Evolutionary conservation across 768 basidiomycete species (phyloP).

Genomic region (Russula emetica): DNA sequence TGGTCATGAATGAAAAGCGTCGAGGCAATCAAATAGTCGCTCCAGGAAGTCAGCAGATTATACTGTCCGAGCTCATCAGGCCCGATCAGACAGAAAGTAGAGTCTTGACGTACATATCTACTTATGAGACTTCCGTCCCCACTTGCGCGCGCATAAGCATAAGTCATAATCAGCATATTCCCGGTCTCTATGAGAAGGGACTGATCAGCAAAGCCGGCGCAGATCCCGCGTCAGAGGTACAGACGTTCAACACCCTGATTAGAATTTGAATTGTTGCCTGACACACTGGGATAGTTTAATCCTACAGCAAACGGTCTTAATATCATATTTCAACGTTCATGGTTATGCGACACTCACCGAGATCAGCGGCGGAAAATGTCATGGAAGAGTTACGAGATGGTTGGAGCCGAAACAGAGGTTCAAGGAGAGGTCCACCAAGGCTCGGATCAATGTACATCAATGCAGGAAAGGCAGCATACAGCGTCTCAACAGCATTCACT

Average conservation of each 20-base stretch:
- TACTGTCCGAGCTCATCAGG: conserved; percentile 26
- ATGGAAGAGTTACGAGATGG: neutral
- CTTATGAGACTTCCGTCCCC: conserved; percentile 30
- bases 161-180: conserved; percentile 38
- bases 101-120: conserved; percentile 22
- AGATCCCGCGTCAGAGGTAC: neutral
- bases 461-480: conserved; percentile 47
- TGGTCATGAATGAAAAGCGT: conserved; percentile 54
- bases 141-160: conserved; percentile 31
- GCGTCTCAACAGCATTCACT: conserved; percentile 52
- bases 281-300: conserved; percentile 9
- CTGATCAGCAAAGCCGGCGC: neutral
- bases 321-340: neutral
- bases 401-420: conserved; percentile 27
- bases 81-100: neutral
- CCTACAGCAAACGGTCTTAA: neutral
- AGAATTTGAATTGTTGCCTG: neutral
- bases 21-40: conserved; percentile 33
- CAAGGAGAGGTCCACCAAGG: conserved; percentile 36
- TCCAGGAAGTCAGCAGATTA: conserved; percentile 34
- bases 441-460: conserved; percentile 51
- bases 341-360: conserved; percentile 21
- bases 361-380: neutral
- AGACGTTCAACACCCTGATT: conserved; percentile 19
- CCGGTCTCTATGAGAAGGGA: conserved; percentile 29